These are phyloP conservation scores for Cydonia oblonga DNA, from an alignment of 331 rosid species.

Conservation along the genomic window DNA sequence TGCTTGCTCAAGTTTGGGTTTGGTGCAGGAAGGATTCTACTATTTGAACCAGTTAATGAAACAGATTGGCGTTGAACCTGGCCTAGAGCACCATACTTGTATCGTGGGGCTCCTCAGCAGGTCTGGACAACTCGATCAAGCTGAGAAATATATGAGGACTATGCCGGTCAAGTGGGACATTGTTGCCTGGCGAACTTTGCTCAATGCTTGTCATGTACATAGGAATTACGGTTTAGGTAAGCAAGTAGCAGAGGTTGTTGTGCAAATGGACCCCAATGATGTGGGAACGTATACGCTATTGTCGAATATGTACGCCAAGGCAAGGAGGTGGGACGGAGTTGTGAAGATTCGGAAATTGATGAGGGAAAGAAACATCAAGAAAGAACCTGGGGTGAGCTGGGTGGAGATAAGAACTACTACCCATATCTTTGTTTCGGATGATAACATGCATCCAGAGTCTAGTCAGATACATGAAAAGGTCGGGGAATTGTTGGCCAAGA, in stretches of 20 bases:
- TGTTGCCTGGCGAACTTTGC: slow-evolving; percentile 74
- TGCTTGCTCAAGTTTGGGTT: slow-evolving; percentile 54
- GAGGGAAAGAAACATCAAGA: slow-evolving; percentile 64
- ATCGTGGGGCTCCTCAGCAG: slow-evolving; percentile 49
- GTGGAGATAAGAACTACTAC: slow-evolving; percentile 45
- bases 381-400: slow-evolving; percentile 90
- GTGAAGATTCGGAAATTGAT: slow-evolving; percentile 52
- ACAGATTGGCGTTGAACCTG: slow-evolving; percentile 42
- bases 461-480: slow-evolving; percentile 48
- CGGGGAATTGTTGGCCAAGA: slow-evolving; percentile 42
- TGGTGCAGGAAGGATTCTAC: slow-evolving; percentile 48
- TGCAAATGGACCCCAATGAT: slow-evolving; percentile 55
- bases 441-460: slow-evolving; percentile 50
- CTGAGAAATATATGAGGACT: slow-evolving; percentile 55
- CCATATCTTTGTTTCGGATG: slow-evolving; percentile 67
- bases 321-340: slow-evolving; percentile 46
- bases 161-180: slow-evolving; percentile 40
- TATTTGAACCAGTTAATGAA: slow-evolving; percentile 48
- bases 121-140: slow-evolving; percentile 60
- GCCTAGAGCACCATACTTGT: slow-evolving; percentile 74
- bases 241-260: slow-evolving; percentile 54
- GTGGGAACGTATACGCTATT: slow-evolving; percentile 33
- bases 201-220: slow-evolving; percentile 59
- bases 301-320: slow-evolving; percentile 30
- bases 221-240: slow-evolving; percentile 33